A percentile compares a stretch with the other conserved stretches of the same genome.
Conservation (phyloP, 2,329 filamentous ascomycete species). For the Nannizzia gypsea region DNA sequence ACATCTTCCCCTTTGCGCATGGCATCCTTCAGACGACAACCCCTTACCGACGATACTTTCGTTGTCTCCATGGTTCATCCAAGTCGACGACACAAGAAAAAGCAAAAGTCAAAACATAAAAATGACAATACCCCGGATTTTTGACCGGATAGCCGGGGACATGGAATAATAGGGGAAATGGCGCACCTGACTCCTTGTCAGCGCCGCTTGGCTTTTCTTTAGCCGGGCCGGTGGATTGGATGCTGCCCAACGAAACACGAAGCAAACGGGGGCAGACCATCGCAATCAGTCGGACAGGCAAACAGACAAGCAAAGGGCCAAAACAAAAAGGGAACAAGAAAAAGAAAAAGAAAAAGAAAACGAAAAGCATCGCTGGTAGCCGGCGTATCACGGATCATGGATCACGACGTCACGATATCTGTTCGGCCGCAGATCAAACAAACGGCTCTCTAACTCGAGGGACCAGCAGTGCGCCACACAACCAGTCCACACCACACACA, state of each 20-base stretch:
- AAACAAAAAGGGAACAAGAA: not conserved
- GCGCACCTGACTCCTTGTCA: not conserved
- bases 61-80: not conserved
- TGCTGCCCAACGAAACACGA: not conserved
- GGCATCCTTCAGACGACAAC: not conserved
- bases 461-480: too few relatives aligned
- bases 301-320: not conserved
- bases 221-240: not conserved
- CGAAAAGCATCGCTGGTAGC: slow-evolving; percentile 1
- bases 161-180: not conserved
- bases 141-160: not conserved
- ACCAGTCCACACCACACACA: not conserved
- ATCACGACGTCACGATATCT: not conserved
- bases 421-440: not conserved
- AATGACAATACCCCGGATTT: not conserved
- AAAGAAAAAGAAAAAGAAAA: too few relatives aligned
- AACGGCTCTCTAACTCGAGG: not conserved
- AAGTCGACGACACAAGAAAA: not conserved
- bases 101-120: not conserved
- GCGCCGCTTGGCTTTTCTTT: not conserved
- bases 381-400: slow-evolving; percentile 1
- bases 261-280: not conserved
- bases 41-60: not conserved
- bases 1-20: not conserved
- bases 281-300: too few relatives aligned